Base-by-base conservation (phyloP, 1,139 yeast genomes). In the Hyphopichia pseudoburtonii region DNA sequence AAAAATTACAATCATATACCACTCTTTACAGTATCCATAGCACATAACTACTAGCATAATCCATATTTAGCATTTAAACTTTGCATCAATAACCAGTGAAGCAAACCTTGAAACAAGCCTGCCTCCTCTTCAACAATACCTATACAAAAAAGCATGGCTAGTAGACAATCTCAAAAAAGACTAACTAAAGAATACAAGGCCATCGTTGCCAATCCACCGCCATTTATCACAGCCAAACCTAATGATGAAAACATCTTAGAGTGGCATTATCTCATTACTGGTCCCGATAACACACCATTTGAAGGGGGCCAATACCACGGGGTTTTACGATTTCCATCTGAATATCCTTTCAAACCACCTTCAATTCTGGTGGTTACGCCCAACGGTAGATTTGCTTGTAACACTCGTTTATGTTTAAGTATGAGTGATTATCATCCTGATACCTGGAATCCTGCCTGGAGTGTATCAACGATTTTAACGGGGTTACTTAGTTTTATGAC, bases 401-500 rank as follows among this genome's bases (percentile, higher is more conserved):
- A 86, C 55, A 78, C 88, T 6, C 69, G 96, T 33, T 71, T 90
- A 33, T 90, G 97, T 63, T 67, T 90, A 35, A 81, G 89, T 30
- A 89, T 90, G 82, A 82, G 92, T 51, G 97, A 90, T 46, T 89
- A 80, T 60, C 97, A 90, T 51, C 97, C 96, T 7, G 92, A 87
- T 57, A 69, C 86, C 1, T 89, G 97, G 97, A 88, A 89, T 58
- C 96, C 97, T 1, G 88, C 95, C 4, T 89, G 97, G 97, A 81
- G 88, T 38, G 96, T 89, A 16, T 72, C 87, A 19, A 87, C 96
- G 0, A 89, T 89, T 17, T 69, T 89, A 49, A 86, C 82, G 6
- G 97, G 97, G 0, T 64, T 89, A 34, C 66, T 89, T 47, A 85
- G 95, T 54, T 89, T 89, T 53, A 89, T 89, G 96, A 87, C 44